Evolutionary conservation across 306 rosid species (phyloP).

Genomic region (Hylodesmum podocarpum): DNA sequence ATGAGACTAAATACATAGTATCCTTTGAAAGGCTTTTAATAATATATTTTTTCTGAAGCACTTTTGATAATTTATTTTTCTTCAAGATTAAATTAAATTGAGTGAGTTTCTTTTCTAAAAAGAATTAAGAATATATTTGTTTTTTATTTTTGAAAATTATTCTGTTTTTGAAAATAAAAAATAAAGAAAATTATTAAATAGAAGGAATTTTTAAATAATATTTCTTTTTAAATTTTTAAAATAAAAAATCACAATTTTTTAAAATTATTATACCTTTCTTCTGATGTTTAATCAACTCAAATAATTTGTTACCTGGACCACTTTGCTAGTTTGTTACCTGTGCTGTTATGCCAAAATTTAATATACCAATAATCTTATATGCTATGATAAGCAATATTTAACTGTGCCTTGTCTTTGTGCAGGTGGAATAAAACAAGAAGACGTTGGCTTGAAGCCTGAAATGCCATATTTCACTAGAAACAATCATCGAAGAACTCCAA

Average conservation of each 20-base stretch:
- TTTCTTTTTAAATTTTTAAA: neutral
- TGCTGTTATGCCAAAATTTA: neutral
- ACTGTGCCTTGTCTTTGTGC: conserved; percentile 29
- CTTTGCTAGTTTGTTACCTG: neutral
- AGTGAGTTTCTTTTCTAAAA: too few relatives aligned
- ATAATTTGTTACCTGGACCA: neutral
- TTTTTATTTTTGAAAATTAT: too few relatives aligned
- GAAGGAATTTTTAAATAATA: neutral
- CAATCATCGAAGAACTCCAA: conserved; percentile 36
- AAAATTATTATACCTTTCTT: neutral
- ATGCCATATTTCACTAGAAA: conserved; percentile 53
- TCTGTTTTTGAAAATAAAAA: neutral
- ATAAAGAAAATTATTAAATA: neutral
- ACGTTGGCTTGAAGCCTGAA: conserved; percentile 63
- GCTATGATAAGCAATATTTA: conserved; percentile 13
- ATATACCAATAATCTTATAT: neutral
- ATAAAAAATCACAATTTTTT: neutral
- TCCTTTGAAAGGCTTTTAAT: neutral
- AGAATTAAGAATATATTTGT: too few relatives aligned
- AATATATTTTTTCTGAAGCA: neutral
- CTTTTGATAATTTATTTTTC: neutral
- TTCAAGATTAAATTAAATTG: neutral
- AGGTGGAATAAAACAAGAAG: conserved; percentile 62
- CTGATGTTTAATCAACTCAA: neutral
- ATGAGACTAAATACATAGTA: too few relatives aligned